Base-by-base conservation (phyloP, 176 grass and related monocot genomes). In the Tillandsia leiboldiana region DNA sequence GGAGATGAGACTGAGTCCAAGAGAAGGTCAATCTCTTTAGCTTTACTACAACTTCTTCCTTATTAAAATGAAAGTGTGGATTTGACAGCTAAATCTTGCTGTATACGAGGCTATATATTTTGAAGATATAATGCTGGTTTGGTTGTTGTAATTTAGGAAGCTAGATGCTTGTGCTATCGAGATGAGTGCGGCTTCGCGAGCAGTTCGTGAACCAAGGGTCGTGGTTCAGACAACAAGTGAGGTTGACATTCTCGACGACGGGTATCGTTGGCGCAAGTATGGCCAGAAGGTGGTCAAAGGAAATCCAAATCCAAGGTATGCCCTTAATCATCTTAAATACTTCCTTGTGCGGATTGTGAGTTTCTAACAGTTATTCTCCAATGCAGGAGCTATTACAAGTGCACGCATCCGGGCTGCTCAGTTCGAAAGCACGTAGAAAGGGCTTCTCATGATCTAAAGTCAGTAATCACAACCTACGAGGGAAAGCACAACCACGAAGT, bases 211-310 rank as follows among this genome's bases (percentile, higher is more conserved):
- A 79, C 88, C 88, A 1, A 79, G 84, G 4, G 81, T 91, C 3
- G 84, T 91, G 81, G 82, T 91, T 72, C 88, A 87, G 72, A 82
- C 88, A 70, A 91, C 78, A 1, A 91, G 84, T 47, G 84, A 91
- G 58, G 69, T 84, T 11, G 88, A 87, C 78, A 84, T 87, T 73
- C 81, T 91, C 12, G 84, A 91, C 5, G 88, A 91, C 63, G 88
- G 88, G 51, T 91, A 87, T 64, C 88, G 88, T 62, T 91, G 88
- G 88, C 88, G 88, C 77, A 91, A 91, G 57, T 91, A 91, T 12
- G 88, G 88, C 29, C 88, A 91, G 59, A 91, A 91, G 81, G 88
- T 87, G 29, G 88, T 91, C 18, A 91, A 91, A 66, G 84, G 84
- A 48, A 91, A 87, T 51, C 81, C 84, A 10, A 84, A 87, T 13